Conservation (phyloP, 208 protist genomes). For the Crithidia expoeki region DNA sequence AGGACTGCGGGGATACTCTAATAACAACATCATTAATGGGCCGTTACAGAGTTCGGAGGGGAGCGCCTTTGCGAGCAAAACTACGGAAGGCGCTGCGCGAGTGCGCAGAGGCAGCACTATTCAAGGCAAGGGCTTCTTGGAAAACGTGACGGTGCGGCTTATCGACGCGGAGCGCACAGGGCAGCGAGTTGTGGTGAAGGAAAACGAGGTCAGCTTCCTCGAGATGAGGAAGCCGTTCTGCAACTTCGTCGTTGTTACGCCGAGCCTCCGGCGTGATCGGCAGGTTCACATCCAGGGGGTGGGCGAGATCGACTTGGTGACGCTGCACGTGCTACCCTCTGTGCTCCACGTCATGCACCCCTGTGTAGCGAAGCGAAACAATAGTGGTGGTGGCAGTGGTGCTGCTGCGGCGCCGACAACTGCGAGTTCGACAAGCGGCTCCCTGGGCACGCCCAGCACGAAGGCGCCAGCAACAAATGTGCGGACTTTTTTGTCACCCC, state of each 20-base stretch:
- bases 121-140: conserved; percentile 63
- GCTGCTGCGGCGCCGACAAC: neutral
- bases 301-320: conserved; percentile 56
- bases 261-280: conserved; percentile 37
- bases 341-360: conserved; percentile 47
- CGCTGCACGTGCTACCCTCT: conserved; percentile 43
- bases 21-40: neutral
- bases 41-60: neutral
- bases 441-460: neutral
- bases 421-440: neutral
- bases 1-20: neutral
- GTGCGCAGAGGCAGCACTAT: conserved; percentile 46
- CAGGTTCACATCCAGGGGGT: conserved; percentile 59
- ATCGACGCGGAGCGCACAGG: conserved; percentile 55
- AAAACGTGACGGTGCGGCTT: conserved; percentile 40
- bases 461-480: neutral
- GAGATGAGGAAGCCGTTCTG: conserved; percentile 48
- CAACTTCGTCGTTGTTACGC: conserved; percentile 63
- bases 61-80: neutral
- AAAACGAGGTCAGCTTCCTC: conserved; percentile 33
- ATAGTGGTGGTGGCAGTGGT: neutral
- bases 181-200: conserved; percentile 46
- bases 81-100: neutral
- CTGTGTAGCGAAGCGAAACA: neutral
- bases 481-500: conserved; percentile 3